These are phyloP conservation scores for Voacanga thouarsii DNA, from an alignment of 257 asterid genomes.

Conservation along the genomic window DNA sequence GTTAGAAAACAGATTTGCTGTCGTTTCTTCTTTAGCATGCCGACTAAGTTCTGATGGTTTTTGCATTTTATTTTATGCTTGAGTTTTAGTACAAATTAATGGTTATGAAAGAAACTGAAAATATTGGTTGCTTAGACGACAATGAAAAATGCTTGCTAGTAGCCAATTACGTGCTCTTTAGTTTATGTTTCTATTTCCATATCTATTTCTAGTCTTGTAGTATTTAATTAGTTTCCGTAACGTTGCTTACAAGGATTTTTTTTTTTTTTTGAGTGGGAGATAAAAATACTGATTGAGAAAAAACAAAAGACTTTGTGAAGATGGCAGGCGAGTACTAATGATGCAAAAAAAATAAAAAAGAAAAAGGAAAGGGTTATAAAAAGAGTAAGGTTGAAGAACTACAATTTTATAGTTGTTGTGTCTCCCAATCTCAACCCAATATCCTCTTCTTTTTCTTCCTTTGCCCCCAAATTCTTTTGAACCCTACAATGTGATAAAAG, in stretches of 20 bases:
- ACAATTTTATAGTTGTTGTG: neutral
- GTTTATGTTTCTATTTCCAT: neutral
- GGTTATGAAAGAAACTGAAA: neutral
- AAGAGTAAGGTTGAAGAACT: neutral
- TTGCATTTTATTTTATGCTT: no score
- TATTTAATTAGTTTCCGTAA: no score
- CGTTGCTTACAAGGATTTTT: no score
- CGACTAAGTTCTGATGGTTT: no score
- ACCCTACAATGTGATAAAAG: neutral
- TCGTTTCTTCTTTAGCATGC: neutral
- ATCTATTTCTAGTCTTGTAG: neutral
- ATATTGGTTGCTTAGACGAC: neutral
- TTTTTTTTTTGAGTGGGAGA: no score
- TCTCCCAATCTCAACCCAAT: neutral
- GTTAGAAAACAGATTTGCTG: neutral
- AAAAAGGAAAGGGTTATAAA: no score
- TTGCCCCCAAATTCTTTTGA: neutral
- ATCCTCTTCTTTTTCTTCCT: neutral
- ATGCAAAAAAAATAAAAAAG: conserved; percentile 1
- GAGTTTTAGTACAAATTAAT: no score
- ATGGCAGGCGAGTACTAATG: conserved; percentile 10
- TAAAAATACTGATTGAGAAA: no score
- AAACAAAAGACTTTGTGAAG: neutral
- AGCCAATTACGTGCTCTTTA: neutral
- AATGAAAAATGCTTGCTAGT: neutral